Evolutionary conservation across 2,329 filamentous ascomycete genomes (phyloP), one percentile per base, ranked within the genome.

Genomic region (Coleophoma eucalyptorum): DNA sequence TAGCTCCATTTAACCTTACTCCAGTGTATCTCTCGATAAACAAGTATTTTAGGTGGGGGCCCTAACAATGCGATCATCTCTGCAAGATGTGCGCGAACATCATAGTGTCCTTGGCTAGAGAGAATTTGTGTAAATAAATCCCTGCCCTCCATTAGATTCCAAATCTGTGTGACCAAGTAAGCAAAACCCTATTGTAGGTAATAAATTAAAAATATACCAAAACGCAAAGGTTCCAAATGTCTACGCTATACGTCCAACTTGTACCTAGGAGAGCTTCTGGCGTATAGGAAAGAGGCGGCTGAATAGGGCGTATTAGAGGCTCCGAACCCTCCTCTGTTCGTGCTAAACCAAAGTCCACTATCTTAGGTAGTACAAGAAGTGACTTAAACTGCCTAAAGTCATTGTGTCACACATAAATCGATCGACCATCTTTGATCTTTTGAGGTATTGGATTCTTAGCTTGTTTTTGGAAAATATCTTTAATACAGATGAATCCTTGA

Each of bases 161-260:
- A 57, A 32, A 57, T 40, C 52, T 56, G 32, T 43, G 46, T 34
- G n/a, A 12, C 44, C 21, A 31, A n/a, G 20, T 50, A 48, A 50
- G 44, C 92, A 62, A 97, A 97, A 12, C 91, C 86, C 91, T 96
- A n/a, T 65, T 13, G 51, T 49, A 46, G n/a, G 38, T 49, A 26
- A 43, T 46, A 37, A 33, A 52, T 33, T 19, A 20, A 46, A 52
- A 26, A 65, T 83, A 62, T 78, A 97, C 93, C 92, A 97, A 97
- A 58, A 88, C 89, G 48, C 93, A 90, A 91, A 97, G 96, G 70
- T 93, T 97, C 93, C 93, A 97, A 6, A 97, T 89, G 69, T 97
- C 93, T 2, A 93, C 97, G 66, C 92, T 97, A 18, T 93, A 93
- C 57, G 92, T 92, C 93, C 93, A 97, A 74, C 96, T 96, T 3